A percentile compares a stretch with the other conserved stretches of the same genome.
These are phyloP conservation scores for Ogataea trehaloabstinens DNA, from an alignment of 805 yeast species.

Conservation along the genomic window DNA sequence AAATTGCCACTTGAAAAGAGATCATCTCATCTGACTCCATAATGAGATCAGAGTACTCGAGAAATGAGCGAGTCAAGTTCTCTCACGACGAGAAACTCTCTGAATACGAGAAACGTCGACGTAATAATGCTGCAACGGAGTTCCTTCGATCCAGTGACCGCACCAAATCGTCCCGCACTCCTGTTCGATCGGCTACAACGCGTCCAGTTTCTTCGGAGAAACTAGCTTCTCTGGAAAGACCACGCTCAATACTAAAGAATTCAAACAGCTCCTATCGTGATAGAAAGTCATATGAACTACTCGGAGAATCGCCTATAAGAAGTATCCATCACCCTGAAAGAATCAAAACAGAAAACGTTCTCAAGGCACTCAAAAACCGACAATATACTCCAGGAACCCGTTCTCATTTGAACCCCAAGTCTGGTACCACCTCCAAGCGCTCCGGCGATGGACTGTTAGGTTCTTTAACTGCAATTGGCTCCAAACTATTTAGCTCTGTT, in stretches of 20 bases:
- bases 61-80: conserved; percentile 16
- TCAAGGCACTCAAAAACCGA: conserved; percentile 18
- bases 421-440: background rate
- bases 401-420: background rate
- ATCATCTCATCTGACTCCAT: too few relatives aligned
- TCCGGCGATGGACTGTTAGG: conserved; percentile 21
- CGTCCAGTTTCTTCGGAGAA: conserved; percentile 3
- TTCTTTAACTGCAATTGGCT: conserved; percentile 29
- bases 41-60: conserved; percentile 8
- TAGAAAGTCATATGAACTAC: conserved; percentile 23
- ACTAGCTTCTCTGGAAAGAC: conserved; percentile 6
- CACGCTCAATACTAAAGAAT: conserved; percentile 14
- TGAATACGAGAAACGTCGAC: conserved; percentile 15
- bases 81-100: conserved; percentile 18
- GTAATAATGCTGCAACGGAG: conserved; percentile 14
- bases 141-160: conserved; percentile 4
- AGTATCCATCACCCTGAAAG: conserved; percentile 12
- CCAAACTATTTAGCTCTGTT: conserved; percentile 26
- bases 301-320: conserved; percentile 30
- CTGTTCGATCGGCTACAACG: background rate
- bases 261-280: conserved; percentile 4
- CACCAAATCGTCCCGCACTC: background rate
- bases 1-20: too few relatives aligned
- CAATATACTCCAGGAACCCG: conserved; percentile 8
- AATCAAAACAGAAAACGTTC: conserved; percentile 17